Evolutionary conservation across 106 monocot species (phyloP), one percentile per base, ranked within the genome.

Genomic region (Dioscorea zingiberensis): DNA sequence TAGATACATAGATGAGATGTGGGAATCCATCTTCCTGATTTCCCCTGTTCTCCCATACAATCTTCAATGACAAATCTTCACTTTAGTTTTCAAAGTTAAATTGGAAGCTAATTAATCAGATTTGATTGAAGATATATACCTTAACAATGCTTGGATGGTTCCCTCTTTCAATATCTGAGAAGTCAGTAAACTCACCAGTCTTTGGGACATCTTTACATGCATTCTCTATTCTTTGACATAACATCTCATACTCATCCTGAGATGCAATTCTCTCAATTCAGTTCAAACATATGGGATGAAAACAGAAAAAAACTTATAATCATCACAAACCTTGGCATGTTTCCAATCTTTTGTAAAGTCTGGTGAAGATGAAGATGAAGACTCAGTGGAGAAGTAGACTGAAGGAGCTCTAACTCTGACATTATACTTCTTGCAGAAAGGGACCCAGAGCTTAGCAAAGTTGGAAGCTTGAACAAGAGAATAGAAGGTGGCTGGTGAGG

Each of bases 371-470:
- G 69, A 54, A 18, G 65, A 57, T 1, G 38, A 6, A 38, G 9
- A 38, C 44, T 69, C 67, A 3, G 24, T 19, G 22, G 80, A 68
- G 67, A 90, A 90, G 66, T 72, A 90, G 16, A 63, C 72, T 25
- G 64, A 74, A 0, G 90, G 90, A 14, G 86, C 85, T 47, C 86
- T 66, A 1, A 72, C 77, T 54, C 54, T 32, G 22, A 85, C 48
- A 18, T 28, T 48, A 21, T 86, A 73, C 66, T 75, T 76, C 73
- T 70, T 83, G 69, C 90, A 90, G 60, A 86, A 90, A 3, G 86
- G 80, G 13, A 90, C 80, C 90, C 90, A 90, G 3, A 67, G 22
- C 47, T 48, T 67, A 0, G 86, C 86, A 63, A 90, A 90, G 62
- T 75, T 64, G 0, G 78, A 59, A 55, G 75, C 75, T 58, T 90